Base-by-base conservation (phyloP, 495 filamentous ascomycete genomes). In the Achaetomiella virescens region DNA sequence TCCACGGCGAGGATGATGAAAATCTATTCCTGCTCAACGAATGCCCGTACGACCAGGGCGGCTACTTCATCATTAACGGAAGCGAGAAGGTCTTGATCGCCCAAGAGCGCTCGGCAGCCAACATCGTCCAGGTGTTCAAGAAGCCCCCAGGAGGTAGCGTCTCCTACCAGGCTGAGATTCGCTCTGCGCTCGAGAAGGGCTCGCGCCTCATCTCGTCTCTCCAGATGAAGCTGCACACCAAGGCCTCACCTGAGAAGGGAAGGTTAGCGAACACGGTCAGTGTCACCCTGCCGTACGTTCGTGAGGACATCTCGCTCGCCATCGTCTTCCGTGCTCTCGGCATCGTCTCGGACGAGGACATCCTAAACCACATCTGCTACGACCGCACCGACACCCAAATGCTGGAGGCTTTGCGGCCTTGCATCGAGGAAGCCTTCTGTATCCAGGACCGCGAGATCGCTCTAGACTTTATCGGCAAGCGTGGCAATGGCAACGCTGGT, bases 31-130 rank as follows among this genome's bases (percentile, higher is more conserved):
- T 84, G 11, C 84, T 89, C 71, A 92, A 92, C 65, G 93, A 99
- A 71, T 99, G 93, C 54, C 93, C 95, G 0, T 97, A 95, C 69
- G 93, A 99, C 65, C 92, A 93, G 60, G 93, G 93, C 46, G 93
- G 93, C 54, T 99, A 99, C 62, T 99, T 99, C 70, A 86, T 99
- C 57, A 97, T 99, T 74, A 99, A 97, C 72, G 93, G 93, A n/a
- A 93, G 89, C 68, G 93, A 99, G 69, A 99, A 99, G 79, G 93
- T 99, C 20, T 70, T 99, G 57, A 97, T 99, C 57, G 95, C 95
- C 1, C 93, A 99, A 70, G 93, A 99, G 70, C 85, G 93, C 24
- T 95, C 89, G 61, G 95, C 95, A 17, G 95, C 91, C 63, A 99
- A 97, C 63, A 97, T 97, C 41, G 91, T 97, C 8, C 92, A 97